Base-by-base conservation (phyloP, 2,329 filamentous ascomycete genomes). In the Colletotrichum acutatum region DNA sequence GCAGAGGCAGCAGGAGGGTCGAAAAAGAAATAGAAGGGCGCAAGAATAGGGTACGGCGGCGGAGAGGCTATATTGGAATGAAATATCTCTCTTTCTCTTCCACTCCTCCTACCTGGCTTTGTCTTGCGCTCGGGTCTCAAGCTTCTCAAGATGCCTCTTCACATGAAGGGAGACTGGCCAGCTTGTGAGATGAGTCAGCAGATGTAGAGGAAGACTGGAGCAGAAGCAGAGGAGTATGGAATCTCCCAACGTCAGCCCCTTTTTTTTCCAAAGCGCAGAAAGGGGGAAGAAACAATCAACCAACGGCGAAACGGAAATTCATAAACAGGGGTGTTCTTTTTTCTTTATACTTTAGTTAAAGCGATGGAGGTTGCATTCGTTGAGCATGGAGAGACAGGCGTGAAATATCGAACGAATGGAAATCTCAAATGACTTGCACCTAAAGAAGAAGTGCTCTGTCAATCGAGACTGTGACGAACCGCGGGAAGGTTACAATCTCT, bases 1-100 rank as follows among this genome's bases (percentile, higher is more conserved):
- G 80, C 78, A 16, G 81, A 77, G 4, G 78, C 76, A 19, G 82
- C 77, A 7, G 80, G 82, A 75, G 82, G 66, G n/a, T 59, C 58
- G 54, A 70, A 70, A 30, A 72, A 72, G 70, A 69, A 71, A 30
- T 71, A 68, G 34, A 30, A 5, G 11, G 7, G 37, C 37, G 37
- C 14, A 5, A 6, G 14, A 42, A 42, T 16, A 42, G 12, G 5
- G 37, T 14, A 1, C 5, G n/a, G 12, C 12, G 24, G 16, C 1
- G 7, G 28, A n/a, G n/a, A 19, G 8, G 61, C n/a, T 8, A n/a
- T 4, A 8, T 49, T 49, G 42, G 16, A 5, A 28, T n/a, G 28
- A 14, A 42, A 52, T 3, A 6, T 26, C 30, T 26, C 30, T 12
- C 28, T 32, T 4, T 22, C 56, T 53, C 28, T 34, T 14, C 37